A percentile compares a stretch with the other conserved stretches of the same genome.
These are phyloP conservation scores for Cutaneotrichosporon sp. DNA, from an alignment of 1,284 basidiomycete species.

Conservation along the genomic window DNA sequence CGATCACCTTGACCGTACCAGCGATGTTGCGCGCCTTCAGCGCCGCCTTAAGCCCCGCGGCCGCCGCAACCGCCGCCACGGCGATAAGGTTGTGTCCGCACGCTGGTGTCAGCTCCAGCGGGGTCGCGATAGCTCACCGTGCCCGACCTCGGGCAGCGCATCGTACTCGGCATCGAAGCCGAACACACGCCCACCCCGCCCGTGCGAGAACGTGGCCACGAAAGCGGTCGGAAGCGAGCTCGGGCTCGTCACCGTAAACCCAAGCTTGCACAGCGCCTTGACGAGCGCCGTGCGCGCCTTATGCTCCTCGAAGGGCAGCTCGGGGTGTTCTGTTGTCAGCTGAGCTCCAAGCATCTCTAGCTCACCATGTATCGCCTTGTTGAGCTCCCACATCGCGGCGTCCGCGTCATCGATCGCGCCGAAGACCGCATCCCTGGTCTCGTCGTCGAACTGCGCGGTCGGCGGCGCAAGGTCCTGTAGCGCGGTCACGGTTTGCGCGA, in stretches of 20 bases:
- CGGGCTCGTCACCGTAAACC: slow-evolving; percentile 33
- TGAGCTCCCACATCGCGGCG: slow-evolving; percentile 61
- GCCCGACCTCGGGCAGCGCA: slow-evolving; percentile 30
- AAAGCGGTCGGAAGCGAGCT: slow-evolving; percentile 31
- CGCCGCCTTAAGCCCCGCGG: slow-evolving; percentile 44
- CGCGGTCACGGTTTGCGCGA: slow-evolving; percentile 29
- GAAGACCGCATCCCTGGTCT: slow-evolving; percentile 35
- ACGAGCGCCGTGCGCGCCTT: slow-evolving; percentile 31
- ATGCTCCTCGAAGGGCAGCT: slow-evolving; percentile 37
- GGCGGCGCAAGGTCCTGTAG: slow-evolving; percentile 26
- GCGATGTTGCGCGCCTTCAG: slow-evolving; percentile 39
- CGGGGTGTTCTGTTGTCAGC: slow-evolving; percentile 32
- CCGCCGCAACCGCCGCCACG: slow-evolving; percentile 49
- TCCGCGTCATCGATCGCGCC: slow-evolving; percentile 61
- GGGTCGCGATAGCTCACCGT: slow-evolving; percentile 27
- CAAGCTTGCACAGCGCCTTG: slow-evolving; percentile 27
- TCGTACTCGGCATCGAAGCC: slow-evolving; percentile 43
- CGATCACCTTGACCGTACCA: slow-evolving; percentile 48
- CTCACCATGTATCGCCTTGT: slow-evolving; percentile 64
- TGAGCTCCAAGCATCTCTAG: not conserved
- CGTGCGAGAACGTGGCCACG: slow-evolving; percentile 35
- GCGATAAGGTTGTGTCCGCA: slow-evolving; percentile 63
- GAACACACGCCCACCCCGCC: slow-evolving; percentile 33
- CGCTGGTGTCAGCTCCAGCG: slow-evolving; percentile 50
- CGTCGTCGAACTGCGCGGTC: slow-evolving; percentile 22